These are phyloP conservation scores for Dorcoceras hygrometricum DNA, from an alignment of 257 asterid genomes.

Conservation along the genomic window DNA sequence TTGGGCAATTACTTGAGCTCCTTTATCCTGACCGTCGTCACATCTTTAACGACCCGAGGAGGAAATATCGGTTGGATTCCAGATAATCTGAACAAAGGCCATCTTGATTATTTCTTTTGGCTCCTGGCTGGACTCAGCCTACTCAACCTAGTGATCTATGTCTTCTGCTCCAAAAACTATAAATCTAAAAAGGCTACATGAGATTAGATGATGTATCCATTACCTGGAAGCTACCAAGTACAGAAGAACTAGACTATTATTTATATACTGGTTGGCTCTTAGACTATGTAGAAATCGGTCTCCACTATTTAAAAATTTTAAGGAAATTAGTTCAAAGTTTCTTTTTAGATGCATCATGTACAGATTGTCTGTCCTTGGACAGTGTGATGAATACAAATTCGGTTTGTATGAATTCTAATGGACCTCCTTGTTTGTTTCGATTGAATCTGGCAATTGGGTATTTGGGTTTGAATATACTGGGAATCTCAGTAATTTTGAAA, in stretches of 20 bases:
- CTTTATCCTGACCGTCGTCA: constrained; percentile 66
- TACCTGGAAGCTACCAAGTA: neutral
- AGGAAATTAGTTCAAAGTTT: neutral
- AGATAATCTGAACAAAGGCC: constrained; percentile 79
- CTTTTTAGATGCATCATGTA: neutral
- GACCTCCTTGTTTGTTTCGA: too few relatives aligned
- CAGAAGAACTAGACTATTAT: neutral
- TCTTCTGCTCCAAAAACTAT: constrained; percentile 62
- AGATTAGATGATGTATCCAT: neutral
- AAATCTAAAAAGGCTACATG: constrained; percentile 69
- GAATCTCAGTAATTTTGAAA: too few relatives aligned
- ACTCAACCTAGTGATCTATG: constrained; percentile 55
- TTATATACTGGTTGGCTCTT: neutral
- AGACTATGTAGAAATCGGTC: too few relatives aligned
- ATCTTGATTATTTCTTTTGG: constrained; percentile 84
- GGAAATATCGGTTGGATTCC: constrained; percentile 87
- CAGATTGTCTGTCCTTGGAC: neutral
- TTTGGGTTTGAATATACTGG: too few relatives aligned
- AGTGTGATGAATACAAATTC: too few relatives aligned
- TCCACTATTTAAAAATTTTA: neutral
- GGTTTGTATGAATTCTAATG: too few relatives aligned
- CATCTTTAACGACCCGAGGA: constrained; percentile 58
- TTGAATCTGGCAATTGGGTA: too few relatives aligned
- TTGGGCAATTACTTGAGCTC: constrained; percentile 82
- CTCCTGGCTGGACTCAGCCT: constrained; percentile 77